Percentiles rank a stretch among this genome's conserved stretches.
These are phyloP conservation scores for Larix kaempferi DNA, from an alignment of 75 land plant species.

Conservation along the genomic window DNA sequence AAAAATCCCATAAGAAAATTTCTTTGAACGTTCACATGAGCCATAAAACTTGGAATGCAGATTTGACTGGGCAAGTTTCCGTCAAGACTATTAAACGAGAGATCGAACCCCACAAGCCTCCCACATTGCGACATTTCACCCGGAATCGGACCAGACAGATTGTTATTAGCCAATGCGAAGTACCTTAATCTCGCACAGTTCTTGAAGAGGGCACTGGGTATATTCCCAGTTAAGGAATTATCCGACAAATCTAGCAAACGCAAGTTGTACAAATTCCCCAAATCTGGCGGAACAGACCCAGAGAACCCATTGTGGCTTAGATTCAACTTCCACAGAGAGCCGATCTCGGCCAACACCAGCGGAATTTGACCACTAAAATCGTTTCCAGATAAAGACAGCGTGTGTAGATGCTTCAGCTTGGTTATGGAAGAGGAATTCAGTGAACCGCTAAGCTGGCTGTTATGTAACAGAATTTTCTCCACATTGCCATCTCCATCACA, in stretches of 20 bases:
- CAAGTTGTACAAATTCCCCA: slow-evolving; percentile 52
- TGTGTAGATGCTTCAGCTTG: slow-evolving; percentile 40
- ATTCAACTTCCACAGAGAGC: slow-evolving; percentile 78
- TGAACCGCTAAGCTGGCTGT: slow-evolving; percentile 48
- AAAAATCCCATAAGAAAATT: slow-evolving; percentile 61
- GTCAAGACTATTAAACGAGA: slow-evolving; percentile 51
- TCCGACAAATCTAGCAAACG: slow-evolving; percentile 75
- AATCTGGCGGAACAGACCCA: slow-evolving; percentile 63
- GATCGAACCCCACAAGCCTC: slow-evolving; percentile 56
- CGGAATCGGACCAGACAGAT: slow-evolving; percentile 43
- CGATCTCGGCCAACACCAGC: slow-evolving; percentile 28
- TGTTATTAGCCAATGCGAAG: slow-evolving; percentile 49
- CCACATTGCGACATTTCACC: slow-evolving; percentile 34
- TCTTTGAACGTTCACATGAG: slow-evolving; percentile 38
- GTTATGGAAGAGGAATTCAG: slow-evolving; percentile 47
- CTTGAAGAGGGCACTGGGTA: slow-evolving; percentile 48
- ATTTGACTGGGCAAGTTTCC: slow-evolving; percentile 47
- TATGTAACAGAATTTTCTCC: slow-evolving; percentile 61
- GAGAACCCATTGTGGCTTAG: slow-evolving; percentile 69
- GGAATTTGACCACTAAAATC: slow-evolving; percentile 64
- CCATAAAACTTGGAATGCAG: slow-evolving; percentile 28
- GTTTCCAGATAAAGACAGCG: slow-evolving; percentile 65
- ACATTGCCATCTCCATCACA: slow-evolving; percentile 62
- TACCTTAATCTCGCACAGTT: slow-evolving; percentile 41
- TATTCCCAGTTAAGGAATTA: slow-evolving; percentile 48